Base-by-base conservation (phyloP, 2,329 filamentous ascomycete genomes). In the Ophiocordyceps sinensis region DNA sequence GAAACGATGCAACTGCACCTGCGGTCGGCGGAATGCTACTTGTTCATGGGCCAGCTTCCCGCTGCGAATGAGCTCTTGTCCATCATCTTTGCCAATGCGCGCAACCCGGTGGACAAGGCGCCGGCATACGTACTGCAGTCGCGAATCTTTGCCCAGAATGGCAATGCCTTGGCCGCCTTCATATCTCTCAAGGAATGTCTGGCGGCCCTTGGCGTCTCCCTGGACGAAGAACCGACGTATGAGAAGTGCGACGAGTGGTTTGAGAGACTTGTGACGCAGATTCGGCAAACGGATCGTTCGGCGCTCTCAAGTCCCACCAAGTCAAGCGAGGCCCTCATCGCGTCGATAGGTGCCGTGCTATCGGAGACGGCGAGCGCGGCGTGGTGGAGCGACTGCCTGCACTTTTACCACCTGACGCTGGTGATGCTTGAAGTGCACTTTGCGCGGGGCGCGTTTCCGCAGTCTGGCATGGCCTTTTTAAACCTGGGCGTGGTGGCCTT, bases 81-180 rank as follows among this genome's bases (percentile, higher is more conserved):
- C 19, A 75, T 73, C 3, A 75, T 93, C 5, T 84, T 91, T 50
- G 58, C 64, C 28, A 73, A 83, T 50, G 85, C 83, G 0, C 79
- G 73, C 48, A 78, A 78, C 15, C 64, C 84, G 0, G 72, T 84
- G 6, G 87, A 94, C 58, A 91, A 85, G 62, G 84, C 85, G 2
- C 80, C 84, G 9, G 85, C 85, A 0, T 93, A 82, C 64, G 81
- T 94, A 34, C 66, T 95, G 30, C 79, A 86, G 55, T 87, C 85
- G 6, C 77, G 86, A 39, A 81, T 94, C 37, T 77, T 79, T 51
- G 77, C 82, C 2, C 78, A 88, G 52, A 71, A 73, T 41, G 86
- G 87, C 1, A 77, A 94, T 47, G 76, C 79, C 26, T 62, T 69
- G 19, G 72, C 72, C 5, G 84, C 87, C 0, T 77, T 94, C 49